phyloP scores from a whole-genome alignment of 2,329 filamentous ascomycete genomes.

The Ophiostoma fasciatum region DNA sequence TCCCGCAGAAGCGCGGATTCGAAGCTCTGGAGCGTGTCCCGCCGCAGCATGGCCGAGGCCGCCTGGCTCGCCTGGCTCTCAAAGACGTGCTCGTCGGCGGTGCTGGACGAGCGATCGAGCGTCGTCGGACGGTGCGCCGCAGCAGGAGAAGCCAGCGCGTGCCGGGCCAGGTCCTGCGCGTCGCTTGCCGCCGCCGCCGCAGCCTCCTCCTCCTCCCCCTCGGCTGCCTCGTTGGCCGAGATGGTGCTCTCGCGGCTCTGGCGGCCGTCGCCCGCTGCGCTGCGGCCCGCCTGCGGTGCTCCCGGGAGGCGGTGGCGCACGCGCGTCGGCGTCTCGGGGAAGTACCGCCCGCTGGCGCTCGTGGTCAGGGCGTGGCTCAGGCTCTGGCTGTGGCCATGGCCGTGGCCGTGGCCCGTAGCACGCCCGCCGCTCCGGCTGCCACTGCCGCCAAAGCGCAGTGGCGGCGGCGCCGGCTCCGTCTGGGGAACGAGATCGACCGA shows the following conservation, averaged over 20 bases:
- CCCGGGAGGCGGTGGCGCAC: slow-evolving; percentile 8
- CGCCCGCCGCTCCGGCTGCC: background rate
- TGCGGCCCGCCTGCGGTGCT: slow-evolving; percentile 11
- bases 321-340: slow-evolving; percentile 28
- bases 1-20: slow-evolving; percentile 30
- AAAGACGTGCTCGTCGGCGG: slow-evolving; percentile 34
- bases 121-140: too few relatives aligned
- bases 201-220: background rate
- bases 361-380: slow-evolving; percentile 2
- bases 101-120: background rate
- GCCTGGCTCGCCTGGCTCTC: slow-evolving; percentile 67
- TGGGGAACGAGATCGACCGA: slow-evolving; percentile 47
- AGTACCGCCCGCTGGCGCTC: slow-evolving; percentile 19
- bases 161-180: slow-evolving; percentile 36
- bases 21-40: slow-evolving; percentile 38
- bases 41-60: slow-evolving; percentile 59
- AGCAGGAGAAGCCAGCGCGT: slow-evolving; percentile 25
- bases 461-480: slow-evolving; percentile 38
- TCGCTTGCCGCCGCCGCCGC: background rate
- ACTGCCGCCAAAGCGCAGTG: slow-evolving; percentile 15
- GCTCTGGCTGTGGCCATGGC: slow-evolving; percentile 3
- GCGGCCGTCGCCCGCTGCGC: slow-evolving; percentile 25
- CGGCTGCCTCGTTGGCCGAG: slow-evolving; percentile 40
- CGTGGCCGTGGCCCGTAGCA: background rate
- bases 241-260: slow-evolving; percentile 78